These are phyloP conservation scores for Tephrocybe sp. DNA, from an alignment of 768 basidiomycete species.

Conservation along the genomic window DNA sequence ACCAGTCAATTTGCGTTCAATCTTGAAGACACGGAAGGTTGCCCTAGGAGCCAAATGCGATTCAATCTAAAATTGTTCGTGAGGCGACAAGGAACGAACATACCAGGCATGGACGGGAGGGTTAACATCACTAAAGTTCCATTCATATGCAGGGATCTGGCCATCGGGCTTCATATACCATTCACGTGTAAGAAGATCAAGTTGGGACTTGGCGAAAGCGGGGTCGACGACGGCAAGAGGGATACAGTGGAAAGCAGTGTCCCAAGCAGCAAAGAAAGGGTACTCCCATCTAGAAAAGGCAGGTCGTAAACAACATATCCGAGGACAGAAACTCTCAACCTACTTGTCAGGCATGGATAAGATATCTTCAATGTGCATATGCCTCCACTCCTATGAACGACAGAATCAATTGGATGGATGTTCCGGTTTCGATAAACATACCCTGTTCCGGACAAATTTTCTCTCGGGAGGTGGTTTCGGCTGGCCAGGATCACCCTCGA, in stretches of 20 bases:
- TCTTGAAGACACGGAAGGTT: constrained; percentile 98
- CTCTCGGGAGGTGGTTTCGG: constrained; percentile 91
- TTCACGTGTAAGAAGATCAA: constrained; percentile 93
- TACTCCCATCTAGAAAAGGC: constrained; percentile 80
- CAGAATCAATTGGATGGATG: not conserved
- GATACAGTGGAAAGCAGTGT: constrained; percentile 99
- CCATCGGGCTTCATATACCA: constrained; percentile 99
- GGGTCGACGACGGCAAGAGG: constrained; percentile 96
- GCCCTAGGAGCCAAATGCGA: constrained; percentile 48
- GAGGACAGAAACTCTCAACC: constrained; percentile 18
- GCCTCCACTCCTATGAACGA: constrained; percentile 78
- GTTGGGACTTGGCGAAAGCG: constrained; percentile 94
- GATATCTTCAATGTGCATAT: constrained; percentile 93
- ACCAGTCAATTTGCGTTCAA: constrained; percentile 93
- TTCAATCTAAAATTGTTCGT: too few relatives aligned
- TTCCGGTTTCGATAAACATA: constrained; percentile 29
- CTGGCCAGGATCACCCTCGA: constrained; percentile 93
- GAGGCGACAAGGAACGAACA: constrained; percentile 16
- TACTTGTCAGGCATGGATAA: constrained; percentile 99
- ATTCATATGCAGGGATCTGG: constrained; percentile 98
- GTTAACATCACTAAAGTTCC: constrained; percentile 99
- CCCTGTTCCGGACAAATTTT: constrained; percentile 80
- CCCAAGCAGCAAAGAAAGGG: constrained; percentile 98
- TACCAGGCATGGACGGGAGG: constrained; percentile 98
- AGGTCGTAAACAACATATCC: not conserved